These are phyloP conservation scores for Picocystis salinarum DNA, from an alignment of 139 green algal genomes.

Conservation along the genomic window DNA sequence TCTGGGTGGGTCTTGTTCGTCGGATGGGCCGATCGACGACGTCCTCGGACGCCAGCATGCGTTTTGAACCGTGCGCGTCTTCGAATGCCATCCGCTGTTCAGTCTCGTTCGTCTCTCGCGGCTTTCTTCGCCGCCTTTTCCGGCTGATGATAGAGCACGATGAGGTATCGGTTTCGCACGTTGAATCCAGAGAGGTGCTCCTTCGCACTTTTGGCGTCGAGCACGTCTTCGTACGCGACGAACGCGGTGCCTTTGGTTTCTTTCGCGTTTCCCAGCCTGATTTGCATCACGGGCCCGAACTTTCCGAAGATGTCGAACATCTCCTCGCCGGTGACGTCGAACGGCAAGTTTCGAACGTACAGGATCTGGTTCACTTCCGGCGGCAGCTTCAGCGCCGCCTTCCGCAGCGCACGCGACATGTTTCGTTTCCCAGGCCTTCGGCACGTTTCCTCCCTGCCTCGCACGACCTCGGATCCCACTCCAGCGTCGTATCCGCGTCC, in stretches of 20 bases:
- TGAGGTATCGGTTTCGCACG: constrained; percentile 65
- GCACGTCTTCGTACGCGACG: constrained; percentile 98
- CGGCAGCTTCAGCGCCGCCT: constrained; percentile 17
- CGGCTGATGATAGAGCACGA: constrained; percentile 84
- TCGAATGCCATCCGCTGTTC: too few species aligned
- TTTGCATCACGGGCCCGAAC: constrained; percentile 85
- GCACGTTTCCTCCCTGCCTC: too few species aligned
- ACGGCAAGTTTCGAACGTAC: constrained; percentile 81
- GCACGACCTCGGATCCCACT: too few species aligned
- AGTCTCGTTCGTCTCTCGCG: too few species aligned
- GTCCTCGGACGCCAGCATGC: too few species aligned
- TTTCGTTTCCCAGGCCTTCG: too few species aligned
- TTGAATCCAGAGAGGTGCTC: constrained; percentile 93
- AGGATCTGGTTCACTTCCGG: constrained; percentile 28
- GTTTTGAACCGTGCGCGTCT: too few species aligned
- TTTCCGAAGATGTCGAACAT: constrained; percentile 95
- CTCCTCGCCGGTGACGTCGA: constrained; percentile 87
- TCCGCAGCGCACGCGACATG: too few species aligned
- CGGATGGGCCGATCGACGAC: too few species aligned
- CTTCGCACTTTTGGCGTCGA: constrained; percentile 82
- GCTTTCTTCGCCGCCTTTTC: constrained; percentile 53
- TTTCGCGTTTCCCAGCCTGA: constrained; percentile 58
- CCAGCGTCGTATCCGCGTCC: too few species aligned
- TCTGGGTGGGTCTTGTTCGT: too few species aligned
- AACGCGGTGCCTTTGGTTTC: constrained; percentile 90